These are phyloP conservation scores for Posidonia oceanica DNA, from an alignment of 116 monocot genomes.

Conservation along the genomic window DNA sequence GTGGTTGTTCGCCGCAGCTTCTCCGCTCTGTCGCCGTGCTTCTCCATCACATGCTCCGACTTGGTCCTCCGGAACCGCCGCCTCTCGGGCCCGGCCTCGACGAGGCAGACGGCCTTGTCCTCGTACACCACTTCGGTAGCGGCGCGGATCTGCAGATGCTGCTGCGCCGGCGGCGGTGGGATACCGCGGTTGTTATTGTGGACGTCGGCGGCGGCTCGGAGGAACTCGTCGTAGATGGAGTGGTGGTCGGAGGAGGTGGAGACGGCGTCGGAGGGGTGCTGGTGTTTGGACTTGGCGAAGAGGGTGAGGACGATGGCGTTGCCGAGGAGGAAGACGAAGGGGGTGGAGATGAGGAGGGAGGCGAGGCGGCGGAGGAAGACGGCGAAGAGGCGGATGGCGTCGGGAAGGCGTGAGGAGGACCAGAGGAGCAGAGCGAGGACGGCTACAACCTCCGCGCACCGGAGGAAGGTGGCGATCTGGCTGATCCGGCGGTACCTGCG, in stretches of 20 bases:
- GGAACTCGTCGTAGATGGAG: conserved; percentile 1
- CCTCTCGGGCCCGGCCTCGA: not conserved
- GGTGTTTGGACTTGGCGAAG: conserved; percentile 15
- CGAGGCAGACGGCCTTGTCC: too few species aligned
- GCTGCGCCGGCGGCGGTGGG: too few species aligned
- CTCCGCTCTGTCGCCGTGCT: not conserved
- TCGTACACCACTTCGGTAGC: too few species aligned
- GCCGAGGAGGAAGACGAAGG: conserved; percentile 25
- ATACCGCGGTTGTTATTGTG: not conserved
- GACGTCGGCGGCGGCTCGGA: not conserved
- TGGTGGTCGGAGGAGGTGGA: not conserved
- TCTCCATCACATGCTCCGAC: conserved; percentile 10
- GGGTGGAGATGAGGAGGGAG: conserved; percentile 12
- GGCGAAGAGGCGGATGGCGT: conserved; percentile 1
- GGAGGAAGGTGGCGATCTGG: conserved; percentile 8
- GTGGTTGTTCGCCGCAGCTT: conserved; percentile 8
- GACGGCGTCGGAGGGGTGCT: not conserved
- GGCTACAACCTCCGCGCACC: conserved; percentile 9
- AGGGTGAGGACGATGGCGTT: conserved; percentile 25
- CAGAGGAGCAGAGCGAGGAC: conserved; percentile 11
- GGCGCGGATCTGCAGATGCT: too few species aligned
- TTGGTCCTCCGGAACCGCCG: not conserved
- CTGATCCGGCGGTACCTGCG: conserved; percentile 1
- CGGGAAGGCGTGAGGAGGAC: conserved; percentile 11
- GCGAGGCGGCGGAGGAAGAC: conserved; percentile 9